Conservation (phyloP, 495 filamentous ascomycete genomes). For the Hypoxylon fragiforme region DNA sequence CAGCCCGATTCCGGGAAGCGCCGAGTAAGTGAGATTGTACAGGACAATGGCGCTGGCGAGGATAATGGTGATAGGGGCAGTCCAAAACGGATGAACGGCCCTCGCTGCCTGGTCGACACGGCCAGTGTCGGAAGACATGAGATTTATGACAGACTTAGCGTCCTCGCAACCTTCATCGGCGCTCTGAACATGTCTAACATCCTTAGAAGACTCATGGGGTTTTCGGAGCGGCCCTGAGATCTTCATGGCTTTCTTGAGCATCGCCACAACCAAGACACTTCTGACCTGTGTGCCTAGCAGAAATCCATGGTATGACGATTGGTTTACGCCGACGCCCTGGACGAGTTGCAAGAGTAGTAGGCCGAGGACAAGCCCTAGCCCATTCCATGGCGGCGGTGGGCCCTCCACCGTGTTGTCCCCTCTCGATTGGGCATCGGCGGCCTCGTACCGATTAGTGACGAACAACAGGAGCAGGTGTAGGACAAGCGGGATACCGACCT, state of each 20-base stretch:
- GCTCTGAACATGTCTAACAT: constrained; percentile 29
- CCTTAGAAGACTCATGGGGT: constrained; percentile 28
- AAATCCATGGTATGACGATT: constrained; percentile 67
- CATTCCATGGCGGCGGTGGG: constrained; percentile 59
- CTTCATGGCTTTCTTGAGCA: constrained; percentile 69
- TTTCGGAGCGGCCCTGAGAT: constrained; percentile 58
- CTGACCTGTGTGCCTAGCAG: constrained; percentile 65
- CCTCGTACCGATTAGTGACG: constrained; percentile 62
- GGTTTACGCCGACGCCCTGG: constrained; percentile 62
- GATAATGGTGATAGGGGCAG: constrained; percentile 58
- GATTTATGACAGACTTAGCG: constrained; percentile 71
- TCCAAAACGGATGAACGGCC: constrained; percentile 78
- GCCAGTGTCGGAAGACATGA: constrained; percentile 78
- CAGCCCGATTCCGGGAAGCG: constrained; percentile 70
- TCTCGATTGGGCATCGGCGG: constrained; percentile 18
- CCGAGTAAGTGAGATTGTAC: constrained; percentile 71
- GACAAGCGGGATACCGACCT: constrained; percentile 63
- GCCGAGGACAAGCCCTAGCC: constrained; percentile 64
- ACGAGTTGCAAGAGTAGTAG: constrained; percentile 64
- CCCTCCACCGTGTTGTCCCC: constrained; percentile 24
- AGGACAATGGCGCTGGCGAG: constrained; percentile 66
- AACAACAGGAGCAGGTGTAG: constrained; percentile 65
- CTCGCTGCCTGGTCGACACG: constrained; percentile 71
- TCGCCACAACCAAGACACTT: constrained; percentile 60
- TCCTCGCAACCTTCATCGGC: constrained; percentile 59